These are phyloP conservation scores for Boletus tylopilopsis DNA, from an alignment of 768 basidiomycete genomes.

Conservation along the genomic window DNA sequence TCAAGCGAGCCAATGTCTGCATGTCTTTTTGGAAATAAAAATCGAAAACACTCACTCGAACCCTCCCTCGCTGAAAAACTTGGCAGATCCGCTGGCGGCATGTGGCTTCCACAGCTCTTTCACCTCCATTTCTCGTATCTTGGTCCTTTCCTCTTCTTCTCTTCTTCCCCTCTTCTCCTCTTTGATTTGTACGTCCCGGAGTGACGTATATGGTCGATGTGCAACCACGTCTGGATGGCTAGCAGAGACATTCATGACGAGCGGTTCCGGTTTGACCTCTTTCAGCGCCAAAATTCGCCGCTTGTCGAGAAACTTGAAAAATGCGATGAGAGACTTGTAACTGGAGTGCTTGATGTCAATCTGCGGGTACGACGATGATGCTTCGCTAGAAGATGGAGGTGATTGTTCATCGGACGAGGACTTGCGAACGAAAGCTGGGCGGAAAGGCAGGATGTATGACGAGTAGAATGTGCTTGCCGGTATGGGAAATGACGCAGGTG, in stretches of 20 bases:
- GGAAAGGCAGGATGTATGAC: slow-evolving; percentile 68
- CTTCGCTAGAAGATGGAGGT: slow-evolving; percentile 5
- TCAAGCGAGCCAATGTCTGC: not conserved
- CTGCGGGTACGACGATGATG: slow-evolving; percentile 35
- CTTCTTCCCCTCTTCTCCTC: slow-evolving; percentile 56
- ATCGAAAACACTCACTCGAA: slow-evolving; percentile 47
- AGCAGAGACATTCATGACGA: slow-evolving; percentile 51
- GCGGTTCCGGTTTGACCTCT: slow-evolving; percentile 49
- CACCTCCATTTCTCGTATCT: slow-evolving; percentile 52
- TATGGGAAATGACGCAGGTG: slow-evolving; percentile 64
- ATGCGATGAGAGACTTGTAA: slow-evolving; percentile 76
- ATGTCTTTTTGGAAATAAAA: not conserved
- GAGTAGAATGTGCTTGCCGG: slow-evolving; percentile 74
- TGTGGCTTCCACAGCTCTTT: slow-evolving; percentile 78
- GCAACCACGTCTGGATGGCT: slow-evolving; percentile 52
- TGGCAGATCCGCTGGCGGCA: slow-evolving; percentile 39
- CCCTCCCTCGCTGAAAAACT: slow-evolving; percentile 61
- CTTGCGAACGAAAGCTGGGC: slow-evolving; percentile 55
- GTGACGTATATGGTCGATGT: slow-evolving; percentile 52
- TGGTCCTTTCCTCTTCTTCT: slow-evolving; percentile 46
- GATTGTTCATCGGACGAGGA: slow-evolving; percentile 5
- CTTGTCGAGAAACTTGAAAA: slow-evolving; percentile 78
- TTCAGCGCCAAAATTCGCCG: slow-evolving; percentile 70
- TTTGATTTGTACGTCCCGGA: slow-evolving; percentile 63
- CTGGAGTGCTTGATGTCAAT: slow-evolving; percentile 77